Evolutionary conservation across 345 rosid genomes (phyloP).

Genomic region (Eucalyptus rudis): DNA sequence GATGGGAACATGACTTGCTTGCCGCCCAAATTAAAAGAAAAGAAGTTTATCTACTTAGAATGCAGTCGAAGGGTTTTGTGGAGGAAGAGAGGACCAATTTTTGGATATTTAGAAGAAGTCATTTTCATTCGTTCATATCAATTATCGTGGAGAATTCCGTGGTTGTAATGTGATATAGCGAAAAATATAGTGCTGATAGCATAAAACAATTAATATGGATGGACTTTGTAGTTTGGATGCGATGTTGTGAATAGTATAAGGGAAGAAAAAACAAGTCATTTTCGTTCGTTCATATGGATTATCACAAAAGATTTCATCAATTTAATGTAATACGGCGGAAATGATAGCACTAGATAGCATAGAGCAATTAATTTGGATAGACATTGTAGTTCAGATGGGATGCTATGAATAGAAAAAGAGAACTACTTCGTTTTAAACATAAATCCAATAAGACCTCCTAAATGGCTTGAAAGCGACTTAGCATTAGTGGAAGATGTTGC

Average conservation of each 20-base stretch:
- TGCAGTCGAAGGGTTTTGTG: background rate
- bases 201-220: background rate
- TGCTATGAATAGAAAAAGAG: background rate
- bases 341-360: background rate
- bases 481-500: background rate
- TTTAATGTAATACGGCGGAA: background rate
- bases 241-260: background rate
- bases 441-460: background rate
- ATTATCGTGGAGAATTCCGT: background rate
- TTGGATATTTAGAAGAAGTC: background rate
- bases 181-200: background rate
- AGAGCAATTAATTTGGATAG: background rate
- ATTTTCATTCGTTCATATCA: background rate
- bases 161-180: background rate
- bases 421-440: background rate
- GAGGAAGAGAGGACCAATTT: background rate
- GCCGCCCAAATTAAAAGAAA: background rate
- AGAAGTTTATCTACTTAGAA: background rate
- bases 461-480: background rate
- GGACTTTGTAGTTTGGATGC: background rate
- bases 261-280: background rate
- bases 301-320: background rate
- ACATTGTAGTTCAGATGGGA: background rate
- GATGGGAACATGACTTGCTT: background rate
- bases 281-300: background rate